A percentile compares a stretch with the other conserved stretches of the same genome.
Evolutionary conservation across 441 rosid genomes (phyloP).

Genomic region (Gossypium schwendimanii): DNA sequence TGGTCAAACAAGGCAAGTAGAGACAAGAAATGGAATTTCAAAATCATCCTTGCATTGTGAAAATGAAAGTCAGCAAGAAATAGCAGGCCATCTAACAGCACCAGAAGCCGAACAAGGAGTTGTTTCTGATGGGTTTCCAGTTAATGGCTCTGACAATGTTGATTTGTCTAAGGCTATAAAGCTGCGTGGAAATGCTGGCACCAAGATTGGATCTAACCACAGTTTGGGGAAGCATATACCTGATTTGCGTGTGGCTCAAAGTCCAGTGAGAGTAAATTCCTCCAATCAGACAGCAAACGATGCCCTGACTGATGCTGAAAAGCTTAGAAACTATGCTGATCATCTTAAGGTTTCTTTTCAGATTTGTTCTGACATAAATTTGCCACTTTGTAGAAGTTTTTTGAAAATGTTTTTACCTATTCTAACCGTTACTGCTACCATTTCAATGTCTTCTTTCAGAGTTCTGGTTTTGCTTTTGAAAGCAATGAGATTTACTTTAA

Average conservation of each 20-base stretch:
- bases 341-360: conserved; percentile 48
- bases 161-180: conserved; percentile 22
- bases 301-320: conserved; percentile 53
- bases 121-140: conserved; percentile 13
- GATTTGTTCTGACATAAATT: conserved; percentile 8
- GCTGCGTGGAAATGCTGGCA: conserved; percentile 20
- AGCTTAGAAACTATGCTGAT: conserved; percentile 45
- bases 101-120: conserved; percentile 17
- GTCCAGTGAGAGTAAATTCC: conserved; percentile 29
- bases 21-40: conserved; percentile 14
- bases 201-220: conserved; percentile 23
- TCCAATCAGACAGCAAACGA: conserved; percentile 29
- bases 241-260: conserved; percentile 20
- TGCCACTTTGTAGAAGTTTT: neutral
- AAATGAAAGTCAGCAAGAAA: conserved; percentile 17
- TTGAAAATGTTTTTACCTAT: neutral
- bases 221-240: conserved; percentile 13
- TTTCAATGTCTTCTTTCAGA: conserved; percentile 33
- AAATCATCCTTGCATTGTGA: conserved; percentile 12
- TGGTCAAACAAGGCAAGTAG: conserved; percentile 17
- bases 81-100: conserved; percentile 6
- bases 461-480: conserved; percentile 43
- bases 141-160: conserved; percentile 23
- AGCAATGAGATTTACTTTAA: conserved; percentile 54
- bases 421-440: conserved; percentile 16